Conservation (phyloP, 2,329 filamentous ascomycete species). For the Penicillium sumatraense region DNA sequence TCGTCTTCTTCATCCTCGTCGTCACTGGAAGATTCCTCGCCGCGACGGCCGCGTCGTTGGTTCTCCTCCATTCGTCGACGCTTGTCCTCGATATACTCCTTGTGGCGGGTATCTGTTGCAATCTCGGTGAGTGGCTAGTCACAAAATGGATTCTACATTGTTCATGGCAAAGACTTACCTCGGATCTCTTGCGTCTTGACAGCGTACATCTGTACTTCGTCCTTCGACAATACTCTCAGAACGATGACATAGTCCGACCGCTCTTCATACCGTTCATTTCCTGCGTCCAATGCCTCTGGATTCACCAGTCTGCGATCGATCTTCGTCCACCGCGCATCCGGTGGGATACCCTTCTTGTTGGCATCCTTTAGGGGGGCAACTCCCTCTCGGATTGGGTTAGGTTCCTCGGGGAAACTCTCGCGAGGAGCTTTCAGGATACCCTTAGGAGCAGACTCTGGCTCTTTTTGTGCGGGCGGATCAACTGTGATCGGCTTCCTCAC, state of each 20-base stretch:
- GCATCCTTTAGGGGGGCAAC: conserved; percentile 93
- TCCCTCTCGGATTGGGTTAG: conserved; percentile 81
- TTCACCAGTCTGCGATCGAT: conserved; percentile 88
- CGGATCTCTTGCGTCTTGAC: conserved; percentile 79
- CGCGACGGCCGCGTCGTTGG: conserved; percentile 39
- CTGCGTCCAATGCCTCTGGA: conserved; percentile 80
- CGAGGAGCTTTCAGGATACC: conserved; percentile 86
- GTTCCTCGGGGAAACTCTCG: conserved; percentile 83
- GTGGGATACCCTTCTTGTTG: conserved; percentile 71
- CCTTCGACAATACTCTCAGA: conserved; percentile 80
- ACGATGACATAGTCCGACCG: conserved; percentile 94
- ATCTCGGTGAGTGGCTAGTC: conserved; percentile 18
- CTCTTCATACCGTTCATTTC: conserved; percentile 90
- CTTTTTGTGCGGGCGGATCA: conserved; percentile 43
- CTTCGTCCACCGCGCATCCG: conserved; percentile 89
- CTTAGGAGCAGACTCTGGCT: conserved; percentile 70
- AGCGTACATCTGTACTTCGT: conserved; percentile 88
- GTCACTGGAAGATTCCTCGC: conserved; percentile 39
- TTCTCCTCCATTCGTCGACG: conserved; percentile 50
- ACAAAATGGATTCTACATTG: not conserved
- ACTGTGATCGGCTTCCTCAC: conserved; percentile 31
- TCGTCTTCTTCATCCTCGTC: conserved; percentile 42
- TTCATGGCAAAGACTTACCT: conserved; percentile 57
- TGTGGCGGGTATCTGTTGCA: conserved; percentile 40
- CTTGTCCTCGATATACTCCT: conserved; percentile 40